Conservation (phyloP, 2,329 filamentous ascomycete species). For the Colletotrichum viniferum region DNA sequence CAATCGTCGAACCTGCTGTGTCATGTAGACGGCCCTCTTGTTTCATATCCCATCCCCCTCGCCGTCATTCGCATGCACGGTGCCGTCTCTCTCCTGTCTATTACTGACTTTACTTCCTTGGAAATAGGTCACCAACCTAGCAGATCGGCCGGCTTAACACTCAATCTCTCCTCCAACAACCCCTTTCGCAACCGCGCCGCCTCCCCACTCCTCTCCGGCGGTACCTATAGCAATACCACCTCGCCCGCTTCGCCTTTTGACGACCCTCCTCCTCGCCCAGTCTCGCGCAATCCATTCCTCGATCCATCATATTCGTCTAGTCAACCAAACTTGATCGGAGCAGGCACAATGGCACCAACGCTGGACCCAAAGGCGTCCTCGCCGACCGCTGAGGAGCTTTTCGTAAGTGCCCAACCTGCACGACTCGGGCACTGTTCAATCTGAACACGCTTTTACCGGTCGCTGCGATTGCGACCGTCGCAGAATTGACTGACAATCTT, state of each 20-base stretch:
- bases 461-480: background rate
- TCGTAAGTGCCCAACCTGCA: slow-evolving; percentile 62
- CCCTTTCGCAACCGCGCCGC: slow-evolving; percentile 77
- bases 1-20: slow-evolving; percentile 43
- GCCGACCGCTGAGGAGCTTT: slow-evolving; percentile 71
- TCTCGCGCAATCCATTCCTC: slow-evolving; percentile 79
- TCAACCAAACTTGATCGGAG: slow-evolving; percentile 38
- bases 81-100: slow-evolving; percentile 30
- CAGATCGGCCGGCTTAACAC: slow-evolving; percentile 56
- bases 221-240: slow-evolving; percentile 35
- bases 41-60: slow-evolving; percentile 49
- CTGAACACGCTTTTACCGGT: background rate
- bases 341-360: slow-evolving; percentile 54
- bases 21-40: slow-evolving; percentile 49
- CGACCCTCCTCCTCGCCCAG: slow-evolving; percentile 62
- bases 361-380: slow-evolving; percentile 52
- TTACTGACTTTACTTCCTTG: slow-evolving; percentile 23
- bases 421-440: background rate
- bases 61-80: slow-evolving; percentile 47
- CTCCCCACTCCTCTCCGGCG: slow-evolving; percentile 52
- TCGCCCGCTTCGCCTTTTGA: slow-evolving; percentile 63
- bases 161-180: slow-evolving; percentile 82
- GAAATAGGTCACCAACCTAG: slow-evolving; percentile 41
- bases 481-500: slow-evolving; percentile 5
- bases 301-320: slow-evolving; percentile 51